Percentiles rank a stretch among this genome's conserved stretches.
Conservation (phyloP, 768 basidiomycete genomes). For the Mycena capillaripes region DNA sequence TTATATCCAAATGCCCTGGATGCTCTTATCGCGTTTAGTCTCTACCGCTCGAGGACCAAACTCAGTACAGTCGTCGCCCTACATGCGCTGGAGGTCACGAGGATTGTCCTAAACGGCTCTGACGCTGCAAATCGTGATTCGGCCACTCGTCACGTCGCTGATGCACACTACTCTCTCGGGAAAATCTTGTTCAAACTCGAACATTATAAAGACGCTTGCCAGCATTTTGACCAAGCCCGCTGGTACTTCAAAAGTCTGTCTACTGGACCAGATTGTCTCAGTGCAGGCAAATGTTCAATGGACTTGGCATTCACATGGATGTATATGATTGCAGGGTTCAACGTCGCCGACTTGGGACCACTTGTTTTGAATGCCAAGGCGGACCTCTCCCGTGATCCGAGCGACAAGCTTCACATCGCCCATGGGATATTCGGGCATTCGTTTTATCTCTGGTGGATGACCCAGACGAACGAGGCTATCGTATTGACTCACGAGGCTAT, state of each 20-base stretch:
- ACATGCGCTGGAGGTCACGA: not conserved
- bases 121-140: too few relatives aligned
- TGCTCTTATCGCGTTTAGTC: constrained; percentile 31
- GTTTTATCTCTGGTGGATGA: not conserved
- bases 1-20: constrained; percentile 20
- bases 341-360: too few relatives aligned
- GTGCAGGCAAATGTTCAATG: not conserved
- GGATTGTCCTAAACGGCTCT: not conserved
- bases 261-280: not conserved
- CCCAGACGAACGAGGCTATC: constrained; percentile 8
- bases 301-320: not conserved
- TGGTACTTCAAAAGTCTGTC: not conserved
- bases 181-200: not conserved
- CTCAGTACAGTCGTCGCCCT: constrained; percentile 23
- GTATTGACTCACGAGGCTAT: too few relatives aligned
- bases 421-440: constrained; percentile 10
- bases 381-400: not conserved
- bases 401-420: not conserved
- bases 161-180: not conserved
- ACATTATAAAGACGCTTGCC: not conserved
- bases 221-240: not conserved
- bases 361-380: not conserved
- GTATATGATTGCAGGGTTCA: not conserved
- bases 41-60: constrained; percentile 28
- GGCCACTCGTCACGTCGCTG: not conserved